Base-by-base conservation (phyloP, 495 filamentous ascomycete genomes). In the Penicillium waksmanii region DNA sequence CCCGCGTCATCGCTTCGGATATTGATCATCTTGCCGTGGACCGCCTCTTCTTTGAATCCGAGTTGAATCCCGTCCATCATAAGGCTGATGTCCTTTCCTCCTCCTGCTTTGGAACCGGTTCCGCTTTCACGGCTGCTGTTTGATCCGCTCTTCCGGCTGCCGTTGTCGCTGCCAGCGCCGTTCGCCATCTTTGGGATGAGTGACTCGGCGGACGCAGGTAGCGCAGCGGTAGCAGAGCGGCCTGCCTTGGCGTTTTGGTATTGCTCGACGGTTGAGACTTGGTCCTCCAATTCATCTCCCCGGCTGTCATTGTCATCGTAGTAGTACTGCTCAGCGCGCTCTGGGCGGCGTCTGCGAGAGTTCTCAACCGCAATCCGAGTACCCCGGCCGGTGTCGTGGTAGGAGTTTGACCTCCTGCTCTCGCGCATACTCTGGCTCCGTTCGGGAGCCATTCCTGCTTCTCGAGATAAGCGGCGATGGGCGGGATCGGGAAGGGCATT, bases 111-210 rank as follows among this genome's bases (percentile, higher is more conserved):
- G 51, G 71, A 69, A 23, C 68, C 67, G 19, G 61, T 65, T n/a
- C 62, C 69, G 53, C 77, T 80, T 31, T 70, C 77, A 33, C 74
- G 75, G 61, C 77, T 79, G 69, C 78, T 77, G 66, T 71, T 74
- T 11, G 77, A 78, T 23, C 73, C 73, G 59, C 71, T 80, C 52
- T 80, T 78, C 51, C 77, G 77, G 56, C 78, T 81, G 25, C 73
- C 76, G 31, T 71, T 76, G 50, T 81, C 78, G 53, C 77, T 80
- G 17, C 66, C 73, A 2, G 67, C 52, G 19, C 72, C 71, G 42
- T 63, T 66, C 13, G 61, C 58, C 9, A 64, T 52, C 51, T 77
- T 77, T 40, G 69, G 53, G 31, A 71, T 67, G 23, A 73, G 63
- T 36, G 73, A 64, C 56, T 79, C 78, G 8, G 63, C 52, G 1